phyloP scores from a whole-genome alignment of 768 basidiomycete genomes.

The Termitomyces sp. region DNA sequence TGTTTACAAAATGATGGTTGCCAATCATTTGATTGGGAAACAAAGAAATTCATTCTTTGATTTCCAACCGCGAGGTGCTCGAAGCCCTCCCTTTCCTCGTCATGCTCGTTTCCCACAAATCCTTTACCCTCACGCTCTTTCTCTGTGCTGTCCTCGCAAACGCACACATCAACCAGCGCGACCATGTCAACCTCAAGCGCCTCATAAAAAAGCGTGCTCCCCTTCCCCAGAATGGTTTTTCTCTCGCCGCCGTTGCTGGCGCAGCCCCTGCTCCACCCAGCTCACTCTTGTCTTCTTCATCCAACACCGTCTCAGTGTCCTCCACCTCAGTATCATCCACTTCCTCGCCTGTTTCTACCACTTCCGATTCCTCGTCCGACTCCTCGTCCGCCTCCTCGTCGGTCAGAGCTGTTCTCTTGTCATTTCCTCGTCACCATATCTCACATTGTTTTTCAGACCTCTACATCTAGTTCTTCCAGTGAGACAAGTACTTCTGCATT shows the following conservation, averaged over 20 bases:
- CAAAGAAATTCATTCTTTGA: constrained; percentile 8
- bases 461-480: constrained; percentile 1
- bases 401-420: constrained; percentile 6
- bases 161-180: constrained; percentile 42
- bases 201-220: constrained; percentile 65
- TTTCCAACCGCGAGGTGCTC: constrained; percentile 14
- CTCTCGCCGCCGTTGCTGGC: constrained; percentile 26
- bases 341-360: constrained; percentile 1
- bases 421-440: neutral
- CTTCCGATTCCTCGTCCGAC: constrained; percentile 11
- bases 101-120: constrained; percentile 50
- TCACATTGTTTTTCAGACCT: constrained; percentile 4
- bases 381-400: constrained; percentile 3
- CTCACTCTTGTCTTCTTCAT: constrained; percentile 12
- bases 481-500: constrained; percentile 3
- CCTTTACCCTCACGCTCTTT: constrained; percentile 60
- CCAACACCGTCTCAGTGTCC: constrained; percentile 6
- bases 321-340: constrained; percentile 7
- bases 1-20: constrained; percentile 11
- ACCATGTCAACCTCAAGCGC: constrained; percentile 58
- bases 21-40: constrained; percentile 1
- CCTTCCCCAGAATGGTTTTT: constrained; percentile 15
- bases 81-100: constrained; percentile 15
- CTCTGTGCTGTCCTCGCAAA: constrained; percentile 50
- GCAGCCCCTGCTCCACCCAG: constrained; percentile 25